Conservation (phyloP, 768 basidiomycete species). For the Collybiopsis confluens region DNA sequence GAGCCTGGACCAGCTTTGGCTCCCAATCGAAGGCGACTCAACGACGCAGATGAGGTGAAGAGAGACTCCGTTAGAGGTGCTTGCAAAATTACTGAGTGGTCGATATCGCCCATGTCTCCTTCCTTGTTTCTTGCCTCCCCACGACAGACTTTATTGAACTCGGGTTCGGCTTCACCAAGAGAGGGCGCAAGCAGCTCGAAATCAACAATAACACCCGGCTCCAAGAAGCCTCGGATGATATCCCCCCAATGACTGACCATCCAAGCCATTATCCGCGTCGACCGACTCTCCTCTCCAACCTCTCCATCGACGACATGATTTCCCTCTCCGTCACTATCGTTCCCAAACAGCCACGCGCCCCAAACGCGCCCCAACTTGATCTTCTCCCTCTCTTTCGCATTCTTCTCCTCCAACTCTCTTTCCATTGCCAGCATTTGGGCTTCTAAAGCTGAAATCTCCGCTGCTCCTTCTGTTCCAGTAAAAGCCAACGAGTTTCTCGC, state of each 20-base stretch:
- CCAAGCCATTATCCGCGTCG: constrained; percentile 1
- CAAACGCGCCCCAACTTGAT: background rate
- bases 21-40: background rate
- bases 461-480: background rate
- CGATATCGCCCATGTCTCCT: background rate
- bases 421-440: background rate
- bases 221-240: constrained; percentile 4
- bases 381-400: constrained; percentile 2
- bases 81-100: background rate
- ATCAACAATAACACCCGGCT: background rate
- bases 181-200: background rate
- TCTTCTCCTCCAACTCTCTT: constrained; percentile 1
- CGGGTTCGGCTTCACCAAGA: background rate
- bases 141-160: background rate
- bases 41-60: background rate
- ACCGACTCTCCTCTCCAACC: background rate
- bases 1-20: background rate
- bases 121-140: background rate
- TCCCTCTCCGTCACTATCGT: background rate
- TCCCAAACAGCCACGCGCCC: constrained; percentile 5
- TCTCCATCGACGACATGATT: background rate
- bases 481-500: background rate
- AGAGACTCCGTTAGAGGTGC: background rate
- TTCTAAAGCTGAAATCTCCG: background rate
- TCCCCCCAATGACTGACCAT: background rate